Evolutionary conservation across 2,329 filamentous ascomycete species (phyloP).

Genomic region (Blastomyces percursus): DNA sequence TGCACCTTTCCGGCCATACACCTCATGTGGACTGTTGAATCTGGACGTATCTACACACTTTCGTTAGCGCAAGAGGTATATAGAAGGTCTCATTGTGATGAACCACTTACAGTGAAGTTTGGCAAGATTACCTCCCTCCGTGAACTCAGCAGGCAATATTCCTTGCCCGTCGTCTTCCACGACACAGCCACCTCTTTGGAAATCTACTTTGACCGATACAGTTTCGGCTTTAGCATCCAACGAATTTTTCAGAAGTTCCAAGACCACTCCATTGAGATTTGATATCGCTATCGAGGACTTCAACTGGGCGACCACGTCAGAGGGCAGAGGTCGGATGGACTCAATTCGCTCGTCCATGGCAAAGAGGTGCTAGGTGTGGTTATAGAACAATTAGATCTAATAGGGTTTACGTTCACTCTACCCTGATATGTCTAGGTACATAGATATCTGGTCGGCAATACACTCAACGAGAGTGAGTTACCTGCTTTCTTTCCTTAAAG

Average conservation of each 20-base stretch:
- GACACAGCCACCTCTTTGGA: conserved; percentile 60
- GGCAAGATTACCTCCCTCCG: conserved; percentile 56
- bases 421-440: not conserved
- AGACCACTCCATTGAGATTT: conserved; percentile 58
- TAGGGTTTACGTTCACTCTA: not conserved
- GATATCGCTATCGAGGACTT: conserved; percentile 74
- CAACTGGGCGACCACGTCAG: conserved; percentile 63
- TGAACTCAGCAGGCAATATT: conserved; percentile 63
- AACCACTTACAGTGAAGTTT: conserved; percentile 57
- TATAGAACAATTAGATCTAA: not conserved
- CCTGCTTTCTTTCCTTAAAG: not conserved
- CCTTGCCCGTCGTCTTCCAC: conserved; percentile 79
- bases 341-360: conserved; percentile 6
- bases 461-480: not conserved
- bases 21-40: conserved; percentile 34
- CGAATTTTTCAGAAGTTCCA: conserved; percentile 69
- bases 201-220: conserved; percentile 62
- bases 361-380: not conserved
- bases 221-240: conserved; percentile 66
- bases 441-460: not conserved
- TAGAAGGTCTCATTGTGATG: not conserved
- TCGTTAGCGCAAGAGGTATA: not conserved
- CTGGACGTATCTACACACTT: conserved; percentile 63
- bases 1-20: conserved; percentile 58
- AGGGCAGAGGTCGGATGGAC: conserved; percentile 57